Evolutionary conservation across 2,329 filamentous ascomycete species (phyloP), one percentile per base, ranked within the genome.

Genomic region (Periconia sp.): DNA sequence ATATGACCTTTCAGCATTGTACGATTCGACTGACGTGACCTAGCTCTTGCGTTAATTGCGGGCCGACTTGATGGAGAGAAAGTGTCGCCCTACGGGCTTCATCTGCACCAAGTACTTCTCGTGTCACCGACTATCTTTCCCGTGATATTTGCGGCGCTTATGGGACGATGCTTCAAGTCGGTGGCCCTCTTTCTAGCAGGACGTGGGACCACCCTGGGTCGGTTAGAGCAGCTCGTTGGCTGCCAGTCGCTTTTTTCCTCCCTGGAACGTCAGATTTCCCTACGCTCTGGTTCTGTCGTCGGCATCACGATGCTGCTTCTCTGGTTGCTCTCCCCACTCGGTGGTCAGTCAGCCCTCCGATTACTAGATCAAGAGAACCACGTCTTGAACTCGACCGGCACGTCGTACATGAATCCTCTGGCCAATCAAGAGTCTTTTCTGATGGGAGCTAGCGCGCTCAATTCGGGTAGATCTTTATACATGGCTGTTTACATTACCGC

Each of bases 231-330:
- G 25, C 45, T 65, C 0, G 30, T 65, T 5, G 62, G 62, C 5
- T 65, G 59, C 28, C 56, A 57, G 30, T 65, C 62, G 3, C 50
- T 66, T 5, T 65, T 63, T 31, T 56, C 56, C 4, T 62, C 62
- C 4, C 44, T 66, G 5, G 61, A 66, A 37, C 63, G 59, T 4
- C 61, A 65, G 24, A 46, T 64, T 4, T 51, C 47, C 12, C 46
- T 66, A 6, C 53, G 58, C 8, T 54, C 50, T 4, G 59, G 55
- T 46, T 59, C 54, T 10, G 17, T 57, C 7, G 31, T 65, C n/a
- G 61, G 63, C 4, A 18, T 64, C 3, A 39, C 53, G 7, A 46
- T 61, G 4, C 50, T 56, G 23, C 26, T 63, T 3, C 19, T 64
- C 2, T 65, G 61, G 63, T 43, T 63, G 2, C 47, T 65, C 6